Conservation (phyloP, 2,329 filamentous ascomycete species). For the Cordyceps fumosorosea region DNA sequence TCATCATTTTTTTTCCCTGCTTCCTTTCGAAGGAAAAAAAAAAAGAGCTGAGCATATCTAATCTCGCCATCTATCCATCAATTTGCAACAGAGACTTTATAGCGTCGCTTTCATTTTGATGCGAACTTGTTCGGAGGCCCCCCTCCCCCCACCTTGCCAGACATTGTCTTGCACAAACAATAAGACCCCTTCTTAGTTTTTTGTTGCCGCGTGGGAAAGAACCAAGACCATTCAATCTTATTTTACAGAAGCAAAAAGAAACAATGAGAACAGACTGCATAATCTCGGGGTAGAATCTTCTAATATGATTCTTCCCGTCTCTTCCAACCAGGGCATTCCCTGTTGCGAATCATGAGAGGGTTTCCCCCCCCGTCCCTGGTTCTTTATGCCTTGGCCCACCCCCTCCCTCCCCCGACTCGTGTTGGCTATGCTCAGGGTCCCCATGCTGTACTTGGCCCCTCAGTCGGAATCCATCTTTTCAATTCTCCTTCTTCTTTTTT, state of each 20-base stretch:
- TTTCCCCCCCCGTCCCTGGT: not conserved
- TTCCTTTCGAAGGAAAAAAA: too few relatives aligned
- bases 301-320: not conserved
- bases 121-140: too few relatives aligned
- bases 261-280: not conserved
- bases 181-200: too few relatives aligned
- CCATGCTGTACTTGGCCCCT: too few relatives aligned
- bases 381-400: too few relatives aligned
- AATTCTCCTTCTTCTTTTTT: not conserved
- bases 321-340: not conserved
- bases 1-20: not conserved
- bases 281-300: not conserved
- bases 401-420: too few relatives aligned
- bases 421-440: too few relatives aligned
- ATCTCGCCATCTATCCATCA: not conserved
- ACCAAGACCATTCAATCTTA: not conserved
- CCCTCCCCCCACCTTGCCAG: too few relatives aligned
- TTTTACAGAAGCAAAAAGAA: too few relatives aligned
- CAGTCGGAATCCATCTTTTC: not conserved
- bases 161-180: slow-evolving; percentile 2
- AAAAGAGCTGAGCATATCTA: not conserved
- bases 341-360: not conserved
- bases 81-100: too few relatives aligned
- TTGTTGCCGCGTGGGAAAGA: not conserved
- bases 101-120: too few relatives aligned